These are phyloP conservation scores for Peltaster fructicola DNA, from an alignment of 2,329 filamentous ascomycete genomes.

Conservation along the genomic window DNA sequence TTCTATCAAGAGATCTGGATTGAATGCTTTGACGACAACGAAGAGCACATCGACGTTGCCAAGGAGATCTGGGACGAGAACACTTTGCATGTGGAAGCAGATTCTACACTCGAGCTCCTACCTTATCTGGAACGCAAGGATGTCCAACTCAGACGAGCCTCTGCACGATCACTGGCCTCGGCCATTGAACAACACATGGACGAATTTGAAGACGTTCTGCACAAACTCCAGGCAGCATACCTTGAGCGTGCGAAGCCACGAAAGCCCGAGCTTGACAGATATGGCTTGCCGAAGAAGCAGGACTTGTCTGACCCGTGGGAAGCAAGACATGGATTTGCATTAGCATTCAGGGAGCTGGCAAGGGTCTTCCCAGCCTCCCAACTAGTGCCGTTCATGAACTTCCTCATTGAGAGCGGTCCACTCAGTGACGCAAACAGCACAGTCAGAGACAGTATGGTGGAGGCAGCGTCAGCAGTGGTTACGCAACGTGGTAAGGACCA, in stretches of 20 bases:
- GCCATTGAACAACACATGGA: conserved; percentile 44
- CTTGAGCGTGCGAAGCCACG: conserved; percentile 63
- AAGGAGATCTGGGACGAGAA: conserved; percentile 92
- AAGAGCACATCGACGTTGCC: conserved; percentile 71
- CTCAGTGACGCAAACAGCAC: conserved; percentile 63
- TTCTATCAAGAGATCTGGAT: conserved; percentile 90
- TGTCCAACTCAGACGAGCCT: conserved; percentile 63
- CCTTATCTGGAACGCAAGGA: conserved; percentile 69
- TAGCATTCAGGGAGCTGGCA: conserved; percentile 71
- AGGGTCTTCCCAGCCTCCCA: conserved; percentile 48
- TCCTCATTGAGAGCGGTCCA: conserved; percentile 71
- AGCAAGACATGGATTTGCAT: conserved; percentile 69
- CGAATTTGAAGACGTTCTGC: conserved; percentile 44
- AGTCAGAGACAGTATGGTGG: conserved; percentile 80
- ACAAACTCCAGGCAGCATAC: conserved; percentile 53
- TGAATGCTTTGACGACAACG: conserved; percentile 74
- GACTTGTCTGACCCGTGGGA: conserved; percentile 86
- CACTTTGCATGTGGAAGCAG: conserved; percentile 49
- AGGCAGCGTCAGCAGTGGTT: conserved; percentile 69
- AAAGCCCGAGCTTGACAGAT: conserved; percentile 72
- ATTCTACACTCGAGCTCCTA: conserved; percentile 45
- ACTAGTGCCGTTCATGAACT: conserved; percentile 63
- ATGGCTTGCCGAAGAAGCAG: conserved; percentile 82
- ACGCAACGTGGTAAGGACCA: conserved; percentile 62
- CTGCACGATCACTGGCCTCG: conserved; percentile 65